Evolutionary conservation across 2,329 filamentous ascomycete species (phyloP).

Genomic region (Trichoderma gracile): DNA sequence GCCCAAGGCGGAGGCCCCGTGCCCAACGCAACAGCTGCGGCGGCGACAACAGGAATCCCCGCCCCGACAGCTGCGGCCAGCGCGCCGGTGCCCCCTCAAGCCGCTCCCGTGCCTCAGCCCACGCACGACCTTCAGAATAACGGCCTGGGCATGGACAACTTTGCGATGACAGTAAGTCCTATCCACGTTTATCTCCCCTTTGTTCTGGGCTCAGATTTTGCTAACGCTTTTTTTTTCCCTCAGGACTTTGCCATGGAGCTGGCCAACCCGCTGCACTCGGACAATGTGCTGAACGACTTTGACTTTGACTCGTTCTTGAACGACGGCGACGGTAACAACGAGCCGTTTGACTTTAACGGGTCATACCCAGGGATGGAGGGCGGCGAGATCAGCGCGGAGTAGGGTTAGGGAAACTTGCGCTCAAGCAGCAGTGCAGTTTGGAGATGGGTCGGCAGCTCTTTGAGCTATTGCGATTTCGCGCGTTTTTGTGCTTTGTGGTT

Average conservation of each 20-base stretch:
- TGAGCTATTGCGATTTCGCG: conserved; percentile 33
- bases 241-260: conserved; percentile 56
- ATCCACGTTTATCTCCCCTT: background rate
- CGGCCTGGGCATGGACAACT: conserved; percentile 49
- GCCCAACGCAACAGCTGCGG: conserved; percentile 37
- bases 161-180: conserved; percentile 46
- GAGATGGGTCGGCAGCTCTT: conserved; percentile 10
- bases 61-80: conserved; percentile 37
- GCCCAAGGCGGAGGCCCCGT: conserved; percentile 34
- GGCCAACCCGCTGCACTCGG: conserved; percentile 54
- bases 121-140: conserved; percentile 52
- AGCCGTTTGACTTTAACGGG: conserved; percentile 56
- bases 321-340: conserved; percentile 50
- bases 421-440: background rate
- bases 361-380: conserved; percentile 56
- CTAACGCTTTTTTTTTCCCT: conserved; percentile 26
- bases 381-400: conserved; percentile 61
- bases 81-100: conserved; percentile 41
- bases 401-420: conserved; percentile 20
- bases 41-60: conserved; percentile 32
- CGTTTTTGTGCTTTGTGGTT: conserved; percentile 24
- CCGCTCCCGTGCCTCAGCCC: conserved; percentile 47
- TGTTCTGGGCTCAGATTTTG: background rate
- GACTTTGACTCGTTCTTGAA: conserved; percentile 69
- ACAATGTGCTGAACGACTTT: conserved; percentile 65